Evolutionary conservation across 306 rosid genomes (phyloP).

Genomic region (Lathyrus sativus): DNA sequence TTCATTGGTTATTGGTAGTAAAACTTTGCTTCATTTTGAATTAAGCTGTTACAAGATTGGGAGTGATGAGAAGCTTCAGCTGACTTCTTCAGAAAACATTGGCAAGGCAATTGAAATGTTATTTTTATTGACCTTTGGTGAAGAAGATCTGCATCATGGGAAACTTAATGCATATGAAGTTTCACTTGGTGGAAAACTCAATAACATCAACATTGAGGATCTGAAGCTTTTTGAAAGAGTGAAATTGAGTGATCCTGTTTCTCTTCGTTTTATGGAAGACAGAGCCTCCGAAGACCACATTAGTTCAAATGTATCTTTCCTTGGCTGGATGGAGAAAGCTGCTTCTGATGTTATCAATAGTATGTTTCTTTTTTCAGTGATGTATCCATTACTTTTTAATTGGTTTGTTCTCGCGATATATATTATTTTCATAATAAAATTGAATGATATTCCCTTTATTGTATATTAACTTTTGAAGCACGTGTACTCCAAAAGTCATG

Average conservation of each 20-base stretch:
- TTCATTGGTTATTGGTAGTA: constrained; percentile 61
- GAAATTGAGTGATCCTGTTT: constrained; percentile 61
- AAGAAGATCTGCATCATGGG: constrained; percentile 55
- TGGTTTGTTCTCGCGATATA: constrained; percentile 11
- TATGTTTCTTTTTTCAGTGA: constrained; percentile 52
- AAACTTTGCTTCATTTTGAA: constrained; percentile 76
- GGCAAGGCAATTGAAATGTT: constrained; percentile 54
- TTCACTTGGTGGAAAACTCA: constrained; percentile 53
- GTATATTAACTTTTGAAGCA: not conserved
- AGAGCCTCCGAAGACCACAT: constrained; percentile 44
- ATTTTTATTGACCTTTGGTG: constrained; percentile 54
- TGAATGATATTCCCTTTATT: not conserved
- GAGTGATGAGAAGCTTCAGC: constrained; percentile 45
- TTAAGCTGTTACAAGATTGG: constrained; percentile 51
- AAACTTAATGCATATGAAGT: constrained; percentile 58
- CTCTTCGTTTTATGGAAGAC: constrained; percentile 59
- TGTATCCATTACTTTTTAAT: constrained; percentile 25
- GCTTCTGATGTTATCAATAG: constrained; percentile 73
- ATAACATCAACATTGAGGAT: constrained; percentile 44
- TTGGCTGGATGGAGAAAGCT: constrained; percentile 75
- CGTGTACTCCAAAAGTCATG: too few species aligned
- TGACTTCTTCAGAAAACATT: constrained; percentile 48
- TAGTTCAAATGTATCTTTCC: constrained; percentile 63
- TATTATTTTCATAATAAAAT: not conserved
- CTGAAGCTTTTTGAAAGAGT: constrained; percentile 53